Percentiles rank a stretch among this genome's conserved stretches.
Conservation (phyloP, 805 yeast genomes). For the Cyberlindnera bimundalis region DNA sequence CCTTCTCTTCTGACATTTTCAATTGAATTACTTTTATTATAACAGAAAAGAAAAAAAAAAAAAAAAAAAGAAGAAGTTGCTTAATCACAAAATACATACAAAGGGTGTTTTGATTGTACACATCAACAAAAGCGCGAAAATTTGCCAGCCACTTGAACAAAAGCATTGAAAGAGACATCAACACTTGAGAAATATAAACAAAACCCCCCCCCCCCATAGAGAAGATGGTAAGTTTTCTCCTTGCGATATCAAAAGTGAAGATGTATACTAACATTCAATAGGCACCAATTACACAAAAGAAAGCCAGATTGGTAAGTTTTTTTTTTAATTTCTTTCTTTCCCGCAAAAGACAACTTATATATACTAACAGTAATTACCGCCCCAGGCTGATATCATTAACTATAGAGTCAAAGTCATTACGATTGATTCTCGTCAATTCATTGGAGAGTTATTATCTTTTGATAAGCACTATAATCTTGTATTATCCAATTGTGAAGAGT, state of each 20-base stretch:
- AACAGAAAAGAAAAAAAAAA: too few species aligned
- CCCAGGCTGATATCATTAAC: conserved; percentile 61
- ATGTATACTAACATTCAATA: conserved; percentile 5
- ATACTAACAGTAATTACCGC: conserved; percentile 12
- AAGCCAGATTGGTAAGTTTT: conserved; percentile 41
- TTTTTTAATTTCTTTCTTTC: too few species aligned
- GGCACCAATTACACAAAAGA: conserved; percentile 33
- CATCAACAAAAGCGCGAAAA: conserved; percentile 1
- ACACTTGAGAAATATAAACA: too few species aligned
- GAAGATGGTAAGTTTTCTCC: too few species aligned
- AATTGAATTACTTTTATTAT: neutral
- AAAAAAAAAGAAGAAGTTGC: too few species aligned
- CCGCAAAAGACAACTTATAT: too few species aligned
- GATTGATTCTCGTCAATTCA: conserved; percentile 70
- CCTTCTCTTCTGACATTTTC: conserved; percentile 29
- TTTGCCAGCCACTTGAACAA: conserved; percentile 1
- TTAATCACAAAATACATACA: neutral
- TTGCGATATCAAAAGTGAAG: too few species aligned
- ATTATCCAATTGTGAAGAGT: conserved; percentile 79
- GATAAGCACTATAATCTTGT: conserved; percentile 89
- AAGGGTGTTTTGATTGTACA: too few species aligned
- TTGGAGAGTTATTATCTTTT: conserved; percentile 82
- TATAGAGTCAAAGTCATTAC: conserved; percentile 71
- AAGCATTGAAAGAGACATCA: neutral
- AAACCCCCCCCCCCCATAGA: too few species aligned